phyloP scores from a whole-genome alignment of 2,329 filamentous ascomycete genomes.

The Curvularia sp. region DNA sequence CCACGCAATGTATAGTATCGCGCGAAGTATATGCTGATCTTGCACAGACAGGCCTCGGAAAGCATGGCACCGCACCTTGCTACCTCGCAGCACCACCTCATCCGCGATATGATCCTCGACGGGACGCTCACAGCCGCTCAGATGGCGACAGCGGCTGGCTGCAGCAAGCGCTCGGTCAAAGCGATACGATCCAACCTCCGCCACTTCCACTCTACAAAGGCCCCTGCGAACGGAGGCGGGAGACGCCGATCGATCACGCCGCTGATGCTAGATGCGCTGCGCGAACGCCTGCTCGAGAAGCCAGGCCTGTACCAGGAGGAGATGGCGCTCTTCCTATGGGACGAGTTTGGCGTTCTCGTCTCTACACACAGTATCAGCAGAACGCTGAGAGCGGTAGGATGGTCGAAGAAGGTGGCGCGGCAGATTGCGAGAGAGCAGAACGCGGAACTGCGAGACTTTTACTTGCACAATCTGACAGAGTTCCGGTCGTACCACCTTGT shows the following conservation, averaged over 20 bases:
- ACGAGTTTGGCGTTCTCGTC: constrained; percentile 34
- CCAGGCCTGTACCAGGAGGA: constrained; percentile 35
- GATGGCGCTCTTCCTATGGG: constrained; percentile 35
- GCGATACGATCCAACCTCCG: constrained; percentile 16
- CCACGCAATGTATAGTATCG: not conserved
- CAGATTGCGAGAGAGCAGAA: constrained; percentile 46
- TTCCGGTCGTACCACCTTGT: constrained; percentile 48
- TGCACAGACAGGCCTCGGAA: not conserved
- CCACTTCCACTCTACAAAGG: constrained; percentile 11
- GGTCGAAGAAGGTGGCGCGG: constrained; percentile 43
- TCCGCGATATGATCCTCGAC: constrained; percentile 31
- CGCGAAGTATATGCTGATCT: not conserved
- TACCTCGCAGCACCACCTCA: constrained; percentile 16
- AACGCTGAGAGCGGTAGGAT: constrained; percentile 25
- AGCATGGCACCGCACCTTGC: constrained; percentile 22
- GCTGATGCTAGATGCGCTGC: constrained; percentile 39
- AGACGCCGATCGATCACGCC: constrained; percentile 32
- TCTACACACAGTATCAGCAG: constrained; percentile 32
- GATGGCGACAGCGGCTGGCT: constrained; percentile 31
- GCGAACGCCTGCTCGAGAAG: constrained; percentile 37
- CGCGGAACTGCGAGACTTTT: constrained; percentile 46
- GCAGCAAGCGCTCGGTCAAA: constrained; percentile 31
- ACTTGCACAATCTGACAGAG: constrained; percentile 44
- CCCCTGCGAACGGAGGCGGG: constrained; percentile 19
- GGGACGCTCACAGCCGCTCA: constrained; percentile 8